These are phyloP conservation scores for Fusarium transvaalense DNA, from an alignment of 2,329 filamentous ascomycete genomes.

Conservation along the genomic window DNA sequence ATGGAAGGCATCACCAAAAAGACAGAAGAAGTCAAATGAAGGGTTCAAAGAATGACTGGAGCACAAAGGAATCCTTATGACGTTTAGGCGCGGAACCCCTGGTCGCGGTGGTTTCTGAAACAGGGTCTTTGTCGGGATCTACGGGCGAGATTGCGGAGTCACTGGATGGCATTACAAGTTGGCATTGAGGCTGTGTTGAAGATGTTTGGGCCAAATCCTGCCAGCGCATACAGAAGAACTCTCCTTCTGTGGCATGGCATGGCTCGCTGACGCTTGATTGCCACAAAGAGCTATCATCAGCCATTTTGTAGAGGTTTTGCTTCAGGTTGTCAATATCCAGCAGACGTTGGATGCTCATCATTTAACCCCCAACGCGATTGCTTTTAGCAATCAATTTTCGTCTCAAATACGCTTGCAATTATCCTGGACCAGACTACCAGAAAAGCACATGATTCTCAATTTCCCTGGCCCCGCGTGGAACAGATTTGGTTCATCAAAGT, in stretches of 20 bases:
- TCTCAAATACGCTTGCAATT: slow-evolving; percentile 9
- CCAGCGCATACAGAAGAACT: slow-evolving; percentile 36
- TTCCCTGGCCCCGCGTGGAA: neutral
- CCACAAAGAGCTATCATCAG: slow-evolving; percentile 2
- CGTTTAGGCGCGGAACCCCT: slow-evolving; percentile 49
- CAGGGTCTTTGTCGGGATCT: slow-evolving; percentile 40
- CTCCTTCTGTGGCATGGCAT: neutral
- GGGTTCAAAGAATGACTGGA: slow-evolving; percentile 33
- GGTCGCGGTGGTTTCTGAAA: slow-evolving; percentile 41
- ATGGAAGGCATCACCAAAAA: slow-evolving; percentile 31
- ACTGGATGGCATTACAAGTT: slow-evolving; percentile 44
- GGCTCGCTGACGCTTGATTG: slow-evolving; percentile 3
- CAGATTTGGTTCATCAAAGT: neutral
- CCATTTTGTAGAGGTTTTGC: neutral
- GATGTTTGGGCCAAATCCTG: slow-evolving; percentile 28
- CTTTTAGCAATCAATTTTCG: neutral
- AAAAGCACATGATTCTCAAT: neutral
- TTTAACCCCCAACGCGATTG: neutral
- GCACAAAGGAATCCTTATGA: slow-evolving; percentile 41
- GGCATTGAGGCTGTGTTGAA: slow-evolving; percentile 43
- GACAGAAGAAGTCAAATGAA: slow-evolving; percentile 5
- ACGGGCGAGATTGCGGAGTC: slow-evolving; percentile 26
- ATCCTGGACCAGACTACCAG: neutral
- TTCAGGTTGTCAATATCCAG: slow-evolving; percentile 4
- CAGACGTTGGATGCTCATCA: neutral